Conservation (phyloP, 306 rosid genomes). For the Trichosanthes cucumerina region DNA sequence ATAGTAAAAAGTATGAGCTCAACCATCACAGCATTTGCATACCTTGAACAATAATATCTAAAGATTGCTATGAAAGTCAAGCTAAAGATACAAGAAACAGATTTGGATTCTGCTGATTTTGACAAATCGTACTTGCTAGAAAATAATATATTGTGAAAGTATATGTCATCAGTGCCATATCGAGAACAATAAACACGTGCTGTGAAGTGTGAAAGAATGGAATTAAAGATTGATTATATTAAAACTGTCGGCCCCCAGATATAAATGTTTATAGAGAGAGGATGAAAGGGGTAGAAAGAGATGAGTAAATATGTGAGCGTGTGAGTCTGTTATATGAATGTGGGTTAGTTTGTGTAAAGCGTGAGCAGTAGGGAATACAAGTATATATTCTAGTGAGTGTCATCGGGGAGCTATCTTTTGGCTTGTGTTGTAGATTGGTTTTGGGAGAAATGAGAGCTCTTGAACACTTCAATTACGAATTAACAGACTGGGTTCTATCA, state of each 20-base stretch:
- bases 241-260: background rate
- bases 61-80: background rate
- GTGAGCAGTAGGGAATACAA: background rate
- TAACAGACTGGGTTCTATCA: background rate
- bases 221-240: background rate
- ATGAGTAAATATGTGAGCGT: background rate
- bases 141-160: background rate
- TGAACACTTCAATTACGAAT: background rate
- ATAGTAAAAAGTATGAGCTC: constrained; percentile 13
- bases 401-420: background rate
- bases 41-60: background rate
- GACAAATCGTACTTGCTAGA: background rate
- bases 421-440: background rate
- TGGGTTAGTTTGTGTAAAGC: background rate
- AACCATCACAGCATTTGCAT: background rate
- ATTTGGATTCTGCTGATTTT: background rate
- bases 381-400: background rate
- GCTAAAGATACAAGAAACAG: background rate
- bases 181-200: background rate
- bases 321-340: background rate
- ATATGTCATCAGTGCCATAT: background rate
- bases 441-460: background rate
- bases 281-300: background rate
- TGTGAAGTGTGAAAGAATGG: background rate
- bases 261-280: background rate